Evolutionary conservation across 2,329 filamentous ascomycete genomes (phyloP), one percentile per base, ranked within the genome.

Genomic region (Herpotrichia juniperi): DNA sequence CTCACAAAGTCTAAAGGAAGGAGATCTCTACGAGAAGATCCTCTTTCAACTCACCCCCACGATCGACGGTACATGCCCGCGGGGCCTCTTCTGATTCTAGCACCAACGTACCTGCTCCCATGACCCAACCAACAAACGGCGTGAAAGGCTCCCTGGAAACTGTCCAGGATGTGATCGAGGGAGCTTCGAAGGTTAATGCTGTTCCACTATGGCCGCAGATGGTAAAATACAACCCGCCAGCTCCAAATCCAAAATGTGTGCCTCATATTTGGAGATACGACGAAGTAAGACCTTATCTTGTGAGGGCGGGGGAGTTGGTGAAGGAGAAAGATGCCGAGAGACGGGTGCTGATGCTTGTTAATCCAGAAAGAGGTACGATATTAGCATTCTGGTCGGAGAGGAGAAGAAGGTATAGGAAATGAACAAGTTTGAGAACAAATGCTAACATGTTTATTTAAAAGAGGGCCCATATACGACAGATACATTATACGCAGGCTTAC

Each of bases 401-500:
- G 17, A 24, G 32, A 24, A 12, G 26, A 28, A 28, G 26, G 7
- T 12, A 28, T 7, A 28, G 12, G 7, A 28, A 12, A 28, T 7
- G 26, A 28, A 28, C 12, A 7, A 28, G 12, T 28, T 7, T 28
- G 26, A 28, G 26, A 28, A 12, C 14, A 19, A 22, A 8, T 14
- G 1, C 6, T 19, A 19, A 28, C 40, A n/a, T n/a, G n/a, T n/a
- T 48, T 39, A 40, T 26, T 43, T 28, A 19, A 40, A 4, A 48
- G 32, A 30, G 45, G 44, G 32, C 17, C 82, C 83, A 0, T 82
- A 78, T 54, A 84, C 82, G 0, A 84, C 82, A 1, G 82, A 85
- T 60, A 84, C 82, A 1, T 72, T 85, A 46, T 84, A 84, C 54
- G 81, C 78, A 2, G 83, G 82, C 1, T 74, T 85, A 1, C 83